Evolutionary conservation across 2,329 filamentous ascomycete genomes (phyloP).

Genomic region (Allantophomopsis lycopodina): DNA sequence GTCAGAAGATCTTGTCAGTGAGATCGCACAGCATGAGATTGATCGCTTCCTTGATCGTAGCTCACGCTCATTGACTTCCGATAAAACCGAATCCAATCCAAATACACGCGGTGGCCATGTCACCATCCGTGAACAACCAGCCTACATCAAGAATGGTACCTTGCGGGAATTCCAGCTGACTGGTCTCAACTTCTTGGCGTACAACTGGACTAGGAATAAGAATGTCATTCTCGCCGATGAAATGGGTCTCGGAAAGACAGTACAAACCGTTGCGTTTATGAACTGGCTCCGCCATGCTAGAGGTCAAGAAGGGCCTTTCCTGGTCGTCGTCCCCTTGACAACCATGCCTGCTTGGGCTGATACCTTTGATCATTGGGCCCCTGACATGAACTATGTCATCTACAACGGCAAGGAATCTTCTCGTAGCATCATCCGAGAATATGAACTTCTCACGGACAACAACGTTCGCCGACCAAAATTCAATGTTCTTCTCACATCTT

Average conservation of each 20-base stretch:
- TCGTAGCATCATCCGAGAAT: constrained; percentile 75
- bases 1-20: constrained; percentile 55
- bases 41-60: constrained; percentile 81
- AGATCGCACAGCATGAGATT: constrained; percentile 76
- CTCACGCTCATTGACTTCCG: constrained; percentile 67
- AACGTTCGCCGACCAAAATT: constrained; percentile 88
- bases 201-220: constrained; percentile 88
- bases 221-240: constrained; percentile 97
- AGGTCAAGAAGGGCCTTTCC: constrained; percentile 82
- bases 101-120: constrained; percentile 61
- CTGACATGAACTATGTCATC: constrained; percentile 91
- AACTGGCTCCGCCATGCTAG: constrained; percentile 91
- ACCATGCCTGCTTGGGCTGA: constrained; percentile 98
- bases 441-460: constrained; percentile 76
- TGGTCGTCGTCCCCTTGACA: constrained; percentile 93
- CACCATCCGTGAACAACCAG: constrained; percentile 65
- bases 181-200: constrained; percentile 86
- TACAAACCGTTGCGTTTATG: constrained; percentile 92
- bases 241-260: constrained; percentile 97
- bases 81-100: constrained; percentile 62
- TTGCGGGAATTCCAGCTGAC: constrained; percentile 88
- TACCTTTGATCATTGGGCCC: constrained; percentile 92
- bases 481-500: constrained; percentile 94
- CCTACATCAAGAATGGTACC: constrained; percentile 73
- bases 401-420: constrained; percentile 86